A percentile compares a stretch with the other conserved stretches of the same genome.
Conservation (phyloP, 2,329 filamentous ascomycete genomes). For the Sclerotinia sclerotiorum region DNA sequence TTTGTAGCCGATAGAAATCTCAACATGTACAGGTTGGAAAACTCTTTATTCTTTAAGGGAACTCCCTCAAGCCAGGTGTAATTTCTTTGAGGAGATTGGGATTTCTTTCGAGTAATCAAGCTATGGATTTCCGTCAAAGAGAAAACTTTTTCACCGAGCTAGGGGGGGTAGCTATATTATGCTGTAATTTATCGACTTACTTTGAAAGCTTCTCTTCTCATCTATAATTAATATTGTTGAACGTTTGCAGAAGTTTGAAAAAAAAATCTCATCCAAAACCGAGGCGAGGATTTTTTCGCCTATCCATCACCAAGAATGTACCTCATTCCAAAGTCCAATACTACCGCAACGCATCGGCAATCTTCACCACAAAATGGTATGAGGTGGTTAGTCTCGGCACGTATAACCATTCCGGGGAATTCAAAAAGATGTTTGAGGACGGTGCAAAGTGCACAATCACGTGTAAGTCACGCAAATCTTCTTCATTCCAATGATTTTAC, state of each 20-base stretch:
- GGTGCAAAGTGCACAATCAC: slow-evolving; percentile 22
- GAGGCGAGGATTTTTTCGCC: slow-evolving; percentile 1
- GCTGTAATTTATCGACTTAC: neutral
- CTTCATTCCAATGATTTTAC: slow-evolving; percentile 28
- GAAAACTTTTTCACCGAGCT: neutral
- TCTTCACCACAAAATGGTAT: neutral
- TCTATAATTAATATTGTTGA: slow-evolving; percentile 12
- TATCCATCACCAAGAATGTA: slow-evolving; percentile 22
- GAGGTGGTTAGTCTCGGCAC: slow-evolving; percentile 23
- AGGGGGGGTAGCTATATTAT: slow-evolving; percentile 21
- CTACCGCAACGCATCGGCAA: slow-evolving; percentile 6
- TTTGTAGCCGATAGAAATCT: slow-evolving; percentile 10
- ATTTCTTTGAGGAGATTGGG: neutral
- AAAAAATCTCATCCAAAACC: slow-evolving; percentile 1
- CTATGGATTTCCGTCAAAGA: neutral
- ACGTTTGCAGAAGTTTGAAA: slow-evolving; percentile 19
- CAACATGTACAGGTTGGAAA: neutral
- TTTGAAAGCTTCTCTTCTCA: neutral
- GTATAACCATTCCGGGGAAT: slow-evolving; percentile 23
- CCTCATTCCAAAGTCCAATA: slow-evolving; percentile 16
- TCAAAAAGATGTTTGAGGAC: slow-evolving; percentile 23
- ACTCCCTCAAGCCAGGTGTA: slow-evolving; percentile 4
- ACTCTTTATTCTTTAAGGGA: slow-evolving; percentile 10
- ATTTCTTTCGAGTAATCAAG: no score
- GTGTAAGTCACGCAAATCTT: slow-evolving; percentile 23